phyloP scores from a whole-genome alignment of 1,284 basidiomycete species.

The Caloboletus firmus region DNA sequence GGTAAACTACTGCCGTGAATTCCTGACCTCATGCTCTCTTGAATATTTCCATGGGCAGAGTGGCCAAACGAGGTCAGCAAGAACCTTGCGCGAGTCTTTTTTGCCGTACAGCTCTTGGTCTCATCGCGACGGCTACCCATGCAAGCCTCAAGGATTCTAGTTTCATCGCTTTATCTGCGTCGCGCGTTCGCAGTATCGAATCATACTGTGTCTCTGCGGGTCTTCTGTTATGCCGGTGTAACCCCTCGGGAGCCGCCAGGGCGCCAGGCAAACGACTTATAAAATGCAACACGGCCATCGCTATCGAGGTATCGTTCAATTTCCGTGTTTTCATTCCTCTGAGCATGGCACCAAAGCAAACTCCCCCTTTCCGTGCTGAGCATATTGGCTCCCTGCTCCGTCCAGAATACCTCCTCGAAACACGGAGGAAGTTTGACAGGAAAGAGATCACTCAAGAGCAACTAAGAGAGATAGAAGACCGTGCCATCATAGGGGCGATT shows the following conservation, averaged over 20 bases:
- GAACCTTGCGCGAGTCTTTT: neutral
- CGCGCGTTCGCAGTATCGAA: neutral
- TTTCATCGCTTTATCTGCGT: neutral
- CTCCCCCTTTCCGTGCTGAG: conserved; percentile 53
- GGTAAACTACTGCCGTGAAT: neutral
- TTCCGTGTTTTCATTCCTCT: neutral
- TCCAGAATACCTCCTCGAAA: conserved; percentile 49
- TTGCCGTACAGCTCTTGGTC: neutral
- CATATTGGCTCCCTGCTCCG: conserved; percentile 63
- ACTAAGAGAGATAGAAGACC: conserved; percentile 51
- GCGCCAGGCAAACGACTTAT: neutral
- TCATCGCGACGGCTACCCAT: neutral
- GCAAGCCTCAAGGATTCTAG: neutral
- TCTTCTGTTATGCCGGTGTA: neutral
- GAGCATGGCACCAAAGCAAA: conserved; percentile 19
- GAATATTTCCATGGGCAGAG: neutral
- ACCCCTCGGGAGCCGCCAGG: neutral
- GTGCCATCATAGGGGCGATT: conserved; percentile 52
- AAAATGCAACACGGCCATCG: neutral
- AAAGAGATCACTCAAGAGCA: conserved; percentile 43
- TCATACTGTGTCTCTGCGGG: neutral
- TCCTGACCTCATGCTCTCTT: neutral
- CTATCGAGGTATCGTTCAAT: neutral
- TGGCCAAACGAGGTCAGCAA: neutral
- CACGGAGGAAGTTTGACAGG: conserved; percentile 44